Percentiles rank a stretch among this genome's conserved stretches.
phyloP scores from a whole-genome alignment of 2,329 filamentous ascomycete species.

The Penicillium sp. region DNA sequence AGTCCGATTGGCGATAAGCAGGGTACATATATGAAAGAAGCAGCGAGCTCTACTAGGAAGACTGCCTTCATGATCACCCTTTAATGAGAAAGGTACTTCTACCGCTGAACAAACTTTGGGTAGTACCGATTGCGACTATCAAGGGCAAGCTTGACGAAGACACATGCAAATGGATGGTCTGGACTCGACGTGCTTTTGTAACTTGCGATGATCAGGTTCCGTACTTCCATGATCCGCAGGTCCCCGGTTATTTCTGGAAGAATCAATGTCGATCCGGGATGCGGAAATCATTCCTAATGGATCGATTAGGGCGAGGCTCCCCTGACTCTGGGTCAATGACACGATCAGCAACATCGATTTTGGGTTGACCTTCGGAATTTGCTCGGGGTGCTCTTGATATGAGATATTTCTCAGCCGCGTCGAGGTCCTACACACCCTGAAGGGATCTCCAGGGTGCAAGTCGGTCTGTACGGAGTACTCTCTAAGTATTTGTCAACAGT shows the following conservation, averaged over 20 bases:
- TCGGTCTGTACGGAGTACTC: no score
- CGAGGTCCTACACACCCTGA: background rate
- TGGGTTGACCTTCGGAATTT: background rate
- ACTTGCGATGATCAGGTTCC: slow-evolving; percentile 1
- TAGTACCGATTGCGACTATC: background rate
- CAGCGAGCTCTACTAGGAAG: background rate
- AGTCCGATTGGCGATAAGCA: slow-evolving; percentile 9
- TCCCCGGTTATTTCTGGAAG: slow-evolving; percentile 1
- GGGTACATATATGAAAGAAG: background rate
- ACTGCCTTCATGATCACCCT: background rate
- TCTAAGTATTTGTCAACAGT: background rate
- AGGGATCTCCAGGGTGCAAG: background rate
- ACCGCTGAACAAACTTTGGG: slow-evolving; percentile 1
- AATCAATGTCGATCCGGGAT: slow-evolving; percentile 23
- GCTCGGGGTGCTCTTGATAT: background rate
- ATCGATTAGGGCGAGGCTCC: background rate
- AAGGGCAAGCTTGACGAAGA: no score
- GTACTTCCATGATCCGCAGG: slow-evolving; percentile 3
- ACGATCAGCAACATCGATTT: background rate
- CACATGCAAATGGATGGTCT: background rate
- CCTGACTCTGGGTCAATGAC: background rate
- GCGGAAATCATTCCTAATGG: slow-evolving; percentile 24
- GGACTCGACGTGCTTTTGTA: background rate
- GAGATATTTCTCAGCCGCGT: background rate
- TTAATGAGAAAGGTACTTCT: background rate